phyloP scores from a whole-genome alignment of 148 eudicot genomes.

The Chenopodium berlandieri region DNA sequence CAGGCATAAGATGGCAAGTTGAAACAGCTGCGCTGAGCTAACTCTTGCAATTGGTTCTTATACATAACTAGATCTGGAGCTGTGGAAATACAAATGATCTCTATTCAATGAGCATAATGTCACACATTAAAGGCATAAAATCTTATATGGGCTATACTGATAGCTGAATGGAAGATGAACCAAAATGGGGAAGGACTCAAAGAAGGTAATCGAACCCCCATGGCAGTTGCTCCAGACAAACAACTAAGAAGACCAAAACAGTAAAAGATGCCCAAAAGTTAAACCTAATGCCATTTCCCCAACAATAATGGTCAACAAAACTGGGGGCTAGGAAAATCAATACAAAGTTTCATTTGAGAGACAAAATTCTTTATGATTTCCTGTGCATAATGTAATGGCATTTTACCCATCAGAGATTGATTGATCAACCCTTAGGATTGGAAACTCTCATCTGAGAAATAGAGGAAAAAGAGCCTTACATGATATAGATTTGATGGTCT shows the following conservation, averaged over 20 bases:
- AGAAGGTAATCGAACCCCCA: background rate
- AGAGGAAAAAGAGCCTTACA: no score
- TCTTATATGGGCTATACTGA: background rate
- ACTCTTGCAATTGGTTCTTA: slow-evolving; percentile 59
- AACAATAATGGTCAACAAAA: background rate
- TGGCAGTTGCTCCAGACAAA: slow-evolving; percentile 1
- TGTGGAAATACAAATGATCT: background rate
- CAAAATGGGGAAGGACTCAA: background rate
- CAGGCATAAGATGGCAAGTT: slow-evolving; percentile 58
- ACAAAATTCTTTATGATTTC: background rate
- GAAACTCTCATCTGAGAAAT: no score
- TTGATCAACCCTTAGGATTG: no score
- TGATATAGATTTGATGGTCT: no score
- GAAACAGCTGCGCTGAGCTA: slow-evolving; percentile 64
- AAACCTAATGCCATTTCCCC: background rate
- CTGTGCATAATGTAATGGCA: background rate
- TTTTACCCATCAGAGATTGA: background rate
- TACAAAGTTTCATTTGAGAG: background rate
- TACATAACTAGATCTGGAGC: slow-evolving; percentile 36
- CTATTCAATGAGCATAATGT: background rate
- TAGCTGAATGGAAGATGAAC: background rate
- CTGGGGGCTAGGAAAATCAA: background rate
- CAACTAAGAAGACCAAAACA: background rate
- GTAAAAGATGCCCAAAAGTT: background rate
- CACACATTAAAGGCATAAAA: background rate